Percentiles rank a stretch among this genome's conserved stretches.
These are phyloP conservation scores for Plasmodium falciparum DNA, from an alignment of 169 alveolate species.

Conservation along the genomic window DNA sequence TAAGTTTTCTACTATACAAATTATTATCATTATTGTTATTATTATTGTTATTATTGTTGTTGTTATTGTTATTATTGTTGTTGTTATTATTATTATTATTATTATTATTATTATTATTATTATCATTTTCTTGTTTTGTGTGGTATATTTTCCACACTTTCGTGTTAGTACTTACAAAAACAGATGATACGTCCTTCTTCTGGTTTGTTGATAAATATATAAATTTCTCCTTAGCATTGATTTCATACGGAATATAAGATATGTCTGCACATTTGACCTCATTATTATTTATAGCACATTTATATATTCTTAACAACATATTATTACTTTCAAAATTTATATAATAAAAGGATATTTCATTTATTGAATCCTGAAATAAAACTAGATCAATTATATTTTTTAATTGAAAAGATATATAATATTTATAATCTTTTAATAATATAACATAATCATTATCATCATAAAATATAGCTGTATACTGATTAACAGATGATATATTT, in stretches of 20 bases:
- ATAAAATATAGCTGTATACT: constrained; percentile 23
- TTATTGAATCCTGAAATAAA: neutral
- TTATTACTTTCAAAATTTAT: constrained; percentile 8
- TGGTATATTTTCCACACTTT: constrained; percentile 26
- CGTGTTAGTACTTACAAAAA: constrained; percentile 27
- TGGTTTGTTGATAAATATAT: constrained; percentile 33
- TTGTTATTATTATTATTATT: too few species aligned
- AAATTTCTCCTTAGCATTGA: neutral
- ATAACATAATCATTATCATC: constrained; percentile 21
- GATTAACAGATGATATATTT: constrained; percentile 23
- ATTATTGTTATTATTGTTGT: too few species aligned
- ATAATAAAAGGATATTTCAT: constrained; percentile 37
- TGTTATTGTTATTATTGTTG: too few species aligned
- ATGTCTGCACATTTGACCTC: constrained; percentile 4
- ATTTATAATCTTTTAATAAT: constrained; percentile 19
- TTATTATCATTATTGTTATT: neutral
- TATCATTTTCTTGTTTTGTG: too few species aligned
- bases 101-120: too few species aligned
- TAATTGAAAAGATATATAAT: constrained; percentile 16
- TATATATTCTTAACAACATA: constrained; percentile 7
- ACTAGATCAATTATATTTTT: constrained; percentile 27
- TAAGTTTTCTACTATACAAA: constrained; percentile 17
- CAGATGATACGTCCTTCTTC: constrained; percentile 8
- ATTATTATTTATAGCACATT: constrained; percentile 7
- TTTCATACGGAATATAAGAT: constrained; percentile 45